Evolutionary conservation across 176 grass and related monocot genomes (phyloP).

Genomic region (Paspalum notatum): DNA sequence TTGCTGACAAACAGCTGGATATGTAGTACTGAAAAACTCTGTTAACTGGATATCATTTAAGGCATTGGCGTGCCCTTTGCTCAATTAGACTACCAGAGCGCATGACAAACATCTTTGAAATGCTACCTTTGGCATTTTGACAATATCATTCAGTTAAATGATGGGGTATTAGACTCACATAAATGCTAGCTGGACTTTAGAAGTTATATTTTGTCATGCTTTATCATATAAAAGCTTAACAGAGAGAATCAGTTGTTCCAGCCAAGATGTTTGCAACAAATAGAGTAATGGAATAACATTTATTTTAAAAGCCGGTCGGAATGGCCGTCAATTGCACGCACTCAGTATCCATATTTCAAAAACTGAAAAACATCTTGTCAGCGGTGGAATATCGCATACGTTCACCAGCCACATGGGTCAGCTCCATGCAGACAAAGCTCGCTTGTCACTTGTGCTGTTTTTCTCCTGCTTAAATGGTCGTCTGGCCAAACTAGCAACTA

Average conservation of each 20-base stretch:
- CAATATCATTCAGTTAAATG: background rate
- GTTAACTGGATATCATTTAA: background rate
- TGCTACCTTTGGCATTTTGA: constrained; percentile 11
- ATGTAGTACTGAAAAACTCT: background rate
- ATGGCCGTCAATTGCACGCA: background rate
- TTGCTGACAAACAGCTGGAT: background rate
- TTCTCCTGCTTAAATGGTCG: background rate
- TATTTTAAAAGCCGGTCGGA: constrained; percentile 9
- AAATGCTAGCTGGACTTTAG: background rate
- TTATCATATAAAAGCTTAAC: background rate
- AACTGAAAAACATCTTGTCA: background rate
- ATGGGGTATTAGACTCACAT: background rate
- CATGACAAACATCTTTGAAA: constrained; percentile 11
- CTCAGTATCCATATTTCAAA: no score
- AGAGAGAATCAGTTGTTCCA: constrained; percentile 5
- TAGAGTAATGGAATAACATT: constrained; percentile 3
- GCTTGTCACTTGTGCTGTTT: background rate
- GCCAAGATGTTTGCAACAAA: constrained; percentile 3
- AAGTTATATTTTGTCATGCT: background rate
- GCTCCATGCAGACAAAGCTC: background rate
- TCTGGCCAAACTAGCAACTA: no score
- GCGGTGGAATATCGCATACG: no score
- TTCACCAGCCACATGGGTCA: background rate
- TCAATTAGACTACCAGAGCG: background rate
- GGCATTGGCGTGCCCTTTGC: background rate